Base-by-base conservation (phyloP, 2,329 filamentous ascomycete genomes). In the Penicillium griseofulvum region DNA sequence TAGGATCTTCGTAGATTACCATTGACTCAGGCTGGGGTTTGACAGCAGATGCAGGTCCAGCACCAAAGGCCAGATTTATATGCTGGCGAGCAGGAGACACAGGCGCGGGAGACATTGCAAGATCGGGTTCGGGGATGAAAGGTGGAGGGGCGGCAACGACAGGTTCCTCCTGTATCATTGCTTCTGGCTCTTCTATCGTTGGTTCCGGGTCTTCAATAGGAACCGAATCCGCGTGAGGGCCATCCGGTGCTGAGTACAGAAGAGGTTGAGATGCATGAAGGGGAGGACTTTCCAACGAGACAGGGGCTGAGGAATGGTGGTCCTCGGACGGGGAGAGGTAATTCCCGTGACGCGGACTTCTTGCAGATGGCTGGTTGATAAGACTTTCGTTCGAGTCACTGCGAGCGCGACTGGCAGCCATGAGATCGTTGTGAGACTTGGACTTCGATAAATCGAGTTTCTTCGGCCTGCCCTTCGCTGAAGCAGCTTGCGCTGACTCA, bases 241-340 rank as follows among this genome's bases (percentile, higher is more conserved):
- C 39, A 57, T 45, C 5, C 3, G 36, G 31, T 8, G 43, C 50
- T 17, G 54, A 47, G 11, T 52, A 38, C 7, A 50, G 22, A 31
- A 50, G 29, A 29, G 37, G 44, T 6, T 61, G 57, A 12, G 60
- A 59, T 19, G 57, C 55, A 43, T 54, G 44, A 38, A 65, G 56
- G 3, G 55, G 58, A 22, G 63, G 63, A 17, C 65, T 67, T 38
- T 64, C 65, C 39, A 66, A 39, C 22, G 60, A 43, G 11, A 61
- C 24, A 22, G 60, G 54, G 17, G 54, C 52, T 41, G 64, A 67
- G 3, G 68, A 74, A 50, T 79, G 78, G 1, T 80, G 80, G 58
- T 83, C 81, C 65, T 83, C 81, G 59, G 81, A 82, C 28, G 81
- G 79, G 49, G 78, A 77, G 4, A 81, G 50, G 12, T 52, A 53